These are phyloP conservation scores for Penicillium nucicola DNA, from an alignment of 495 filamentous ascomycete genomes.

Conservation along the genomic window DNA sequence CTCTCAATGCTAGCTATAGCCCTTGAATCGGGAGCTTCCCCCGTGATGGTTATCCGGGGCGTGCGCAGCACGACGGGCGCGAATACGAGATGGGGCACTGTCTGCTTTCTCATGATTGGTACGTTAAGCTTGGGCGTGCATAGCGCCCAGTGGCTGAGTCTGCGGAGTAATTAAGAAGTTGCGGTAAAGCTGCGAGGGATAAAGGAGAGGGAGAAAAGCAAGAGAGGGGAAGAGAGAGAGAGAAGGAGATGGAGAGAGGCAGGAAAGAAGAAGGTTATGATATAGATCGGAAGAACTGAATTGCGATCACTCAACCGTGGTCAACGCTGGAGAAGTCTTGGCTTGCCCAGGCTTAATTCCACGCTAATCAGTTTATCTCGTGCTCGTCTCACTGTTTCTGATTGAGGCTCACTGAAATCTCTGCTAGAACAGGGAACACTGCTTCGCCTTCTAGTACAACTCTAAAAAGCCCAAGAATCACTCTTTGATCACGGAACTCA, in stretches of 20 bases:
- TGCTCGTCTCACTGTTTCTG: neutral
- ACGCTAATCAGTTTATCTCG: slow-evolving; percentile 6
- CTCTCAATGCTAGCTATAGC: neutral
- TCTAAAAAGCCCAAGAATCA: neutral
- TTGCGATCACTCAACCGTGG: too few relatives aligned
- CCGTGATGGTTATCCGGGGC: slow-evolving; percentile 10
- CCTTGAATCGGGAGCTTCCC: slow-evolving; percentile 3
- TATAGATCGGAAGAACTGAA: too few relatives aligned
- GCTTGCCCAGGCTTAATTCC: neutral
- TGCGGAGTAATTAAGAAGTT: neutral
- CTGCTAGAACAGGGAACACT: neutral
- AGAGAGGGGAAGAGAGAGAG: neutral
- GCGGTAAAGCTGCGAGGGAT: neutral
- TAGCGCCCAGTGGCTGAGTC: slow-evolving; percentile 13
- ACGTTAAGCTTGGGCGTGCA: neutral
- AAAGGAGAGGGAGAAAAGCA: neutral
- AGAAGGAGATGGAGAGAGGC: too few relatives aligned
- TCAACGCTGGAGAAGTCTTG: neutral
- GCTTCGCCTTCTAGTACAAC: neutral
- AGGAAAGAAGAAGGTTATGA: too few relatives aligned
- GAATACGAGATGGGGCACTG: slow-evolving; percentile 17
- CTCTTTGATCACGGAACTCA: neutral
- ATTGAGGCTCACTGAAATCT: slow-evolving; percentile 17
- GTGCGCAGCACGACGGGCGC: slow-evolving; percentile 8
- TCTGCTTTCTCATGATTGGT: slow-evolving; percentile 10